A percentile compares a stretch with the other conserved stretches of the same genome.
Conservation (phyloP, 768 basidiomycete species). For the Rhizopogon sp. region DNA sequence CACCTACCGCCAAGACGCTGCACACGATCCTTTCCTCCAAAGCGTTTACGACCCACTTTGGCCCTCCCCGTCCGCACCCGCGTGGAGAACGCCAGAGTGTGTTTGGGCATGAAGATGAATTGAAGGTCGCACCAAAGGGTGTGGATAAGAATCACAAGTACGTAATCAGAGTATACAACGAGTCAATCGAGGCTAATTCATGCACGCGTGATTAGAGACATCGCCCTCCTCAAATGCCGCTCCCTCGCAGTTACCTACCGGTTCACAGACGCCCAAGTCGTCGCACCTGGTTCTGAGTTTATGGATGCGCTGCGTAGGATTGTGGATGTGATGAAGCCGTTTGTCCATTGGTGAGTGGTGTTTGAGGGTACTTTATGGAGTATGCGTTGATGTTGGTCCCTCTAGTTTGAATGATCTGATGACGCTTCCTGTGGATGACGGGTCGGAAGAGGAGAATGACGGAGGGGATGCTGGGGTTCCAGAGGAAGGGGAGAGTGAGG, state of each 20-base stretch:
- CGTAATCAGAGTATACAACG: conserved; percentile 8
- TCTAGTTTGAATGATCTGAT: conserved; percentile 71
- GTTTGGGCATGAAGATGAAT: conserved; percentile 82
- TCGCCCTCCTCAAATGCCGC: conserved; percentile 85
- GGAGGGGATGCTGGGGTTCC: background rate
- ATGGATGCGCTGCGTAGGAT: conserved; percentile 54
- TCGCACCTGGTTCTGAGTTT: conserved; percentile 49
- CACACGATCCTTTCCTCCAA: conserved; percentile 61
- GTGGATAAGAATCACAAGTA: conserved; percentile 78
- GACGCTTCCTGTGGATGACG: conserved; percentile 41
- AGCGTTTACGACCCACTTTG: conserved; percentile 75
- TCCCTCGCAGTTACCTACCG: conserved; percentile 36
- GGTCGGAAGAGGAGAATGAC: conserved; percentile 9
- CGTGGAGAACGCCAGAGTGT: conserved; percentile 67
- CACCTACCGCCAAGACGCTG: conserved; percentile 41
- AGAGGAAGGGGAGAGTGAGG: background rate
- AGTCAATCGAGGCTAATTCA: background rate
- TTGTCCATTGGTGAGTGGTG: conserved; percentile 67
- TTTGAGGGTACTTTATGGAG: background rate
- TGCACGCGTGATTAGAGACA: conserved; percentile 51
- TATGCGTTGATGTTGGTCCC: background rate
- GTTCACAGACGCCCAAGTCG: conserved; percentile 72
- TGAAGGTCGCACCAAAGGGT: conserved; percentile 91
- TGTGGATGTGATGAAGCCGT: conserved; percentile 56
- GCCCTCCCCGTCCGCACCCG: conserved; percentile 55